Evolutionary conservation across 1,284 basidiomycete species (phyloP).

Genomic region (Pisolithus thermaeus): DNA sequence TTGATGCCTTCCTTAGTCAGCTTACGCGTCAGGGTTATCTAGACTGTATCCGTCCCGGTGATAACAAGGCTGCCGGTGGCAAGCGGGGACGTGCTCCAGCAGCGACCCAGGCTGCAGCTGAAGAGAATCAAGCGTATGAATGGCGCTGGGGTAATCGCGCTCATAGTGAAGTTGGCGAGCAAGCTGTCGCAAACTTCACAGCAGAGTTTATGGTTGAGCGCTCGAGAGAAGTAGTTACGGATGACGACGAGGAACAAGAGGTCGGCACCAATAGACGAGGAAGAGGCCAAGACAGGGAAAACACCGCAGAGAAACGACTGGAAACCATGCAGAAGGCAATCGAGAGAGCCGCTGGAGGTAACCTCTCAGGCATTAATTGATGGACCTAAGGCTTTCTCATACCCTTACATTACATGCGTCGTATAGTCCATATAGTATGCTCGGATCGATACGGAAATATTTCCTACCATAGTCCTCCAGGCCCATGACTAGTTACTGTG

Average conservation of each 20-base stretch:
- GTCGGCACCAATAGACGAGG: constrained; percentile 12
- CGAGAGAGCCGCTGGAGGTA: constrained; percentile 57
- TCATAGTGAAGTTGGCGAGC: constrained; percentile 66
- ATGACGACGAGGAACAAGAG: constrained; percentile 38
- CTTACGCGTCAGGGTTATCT: constrained; percentile 65
- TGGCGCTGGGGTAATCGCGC: constrained; percentile 82
- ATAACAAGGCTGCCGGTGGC: constrained; percentile 33
- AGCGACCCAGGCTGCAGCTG: constrained; percentile 41
- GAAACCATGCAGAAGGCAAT: constrained; percentile 50
- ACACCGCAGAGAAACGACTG: constrained; percentile 31
- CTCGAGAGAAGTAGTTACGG: constrained; percentile 29
- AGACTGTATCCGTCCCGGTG: constrained; percentile 50
- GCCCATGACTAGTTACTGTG: constrained; percentile 1
- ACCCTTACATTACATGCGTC: not conserved
- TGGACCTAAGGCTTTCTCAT: not conserved
- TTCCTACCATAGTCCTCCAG: not conserved
- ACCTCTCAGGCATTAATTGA: constrained; percentile 40
- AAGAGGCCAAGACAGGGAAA: constrained; percentile 18
- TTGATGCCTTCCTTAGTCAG: constrained; percentile 53
- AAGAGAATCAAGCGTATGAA: constrained; percentile 53
- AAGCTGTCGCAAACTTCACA: constrained; percentile 56
- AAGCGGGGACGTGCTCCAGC: constrained; percentile 47
- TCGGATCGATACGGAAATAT: too few relatives aligned
- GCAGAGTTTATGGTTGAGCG: constrained; percentile 69
- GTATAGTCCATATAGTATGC: not conserved